phyloP scores from a whole-genome alignment of 2,329 filamentous ascomycete species.

The Diaporthe caulivora region DNA sequence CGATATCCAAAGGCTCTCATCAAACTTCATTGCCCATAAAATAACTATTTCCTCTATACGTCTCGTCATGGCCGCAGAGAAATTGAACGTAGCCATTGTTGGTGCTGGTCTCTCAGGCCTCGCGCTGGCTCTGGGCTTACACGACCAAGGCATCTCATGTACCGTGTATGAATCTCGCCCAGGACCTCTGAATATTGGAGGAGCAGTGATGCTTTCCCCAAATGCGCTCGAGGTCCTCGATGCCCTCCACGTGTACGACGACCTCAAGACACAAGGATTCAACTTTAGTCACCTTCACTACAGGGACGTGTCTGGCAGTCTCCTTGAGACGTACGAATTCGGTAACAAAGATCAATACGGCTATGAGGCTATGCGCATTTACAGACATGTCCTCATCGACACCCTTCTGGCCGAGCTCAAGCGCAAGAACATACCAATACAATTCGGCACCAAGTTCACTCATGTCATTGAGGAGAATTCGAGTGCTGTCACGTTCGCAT shows the following conservation, averaged over 20 bases:
- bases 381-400: slow-evolving; percentile 63
- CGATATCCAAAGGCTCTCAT: background rate
- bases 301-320: slow-evolving; percentile 49
- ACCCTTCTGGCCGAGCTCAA: slow-evolving; percentile 57
- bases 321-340: slow-evolving; percentile 60
- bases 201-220: slow-evolving; percentile 70
- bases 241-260: slow-evolving; percentile 59
- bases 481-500: slow-evolving; percentile 57
- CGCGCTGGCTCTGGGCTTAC: slow-evolving; percentile 65
- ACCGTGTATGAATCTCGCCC: slow-evolving; percentile 65
- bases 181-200: slow-evolving; percentile 60
- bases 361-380: slow-evolving; percentile 66
- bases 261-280: slow-evolving; percentile 59
- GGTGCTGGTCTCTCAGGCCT: slow-evolving; percentile 54
- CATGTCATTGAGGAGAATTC: slow-evolving; percentile 56
- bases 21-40: background rate
- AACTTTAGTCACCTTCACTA: slow-evolving; percentile 65
- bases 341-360: slow-evolving; percentile 61
- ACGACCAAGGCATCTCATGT: slow-evolving; percentile 61
- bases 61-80: background rate
- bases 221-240: slow-evolving; percentile 69
- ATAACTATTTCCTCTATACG: background rate
- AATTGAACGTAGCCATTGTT: slow-evolving; percentile 20
- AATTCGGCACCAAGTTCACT: slow-evolving; percentile 62
- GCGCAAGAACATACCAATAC: slow-evolving; percentile 55